phyloP scores from a whole-genome alignment of 2,329 filamentous ascomycete genomes.

The Pseudogymnoascus sp. region DNA sequence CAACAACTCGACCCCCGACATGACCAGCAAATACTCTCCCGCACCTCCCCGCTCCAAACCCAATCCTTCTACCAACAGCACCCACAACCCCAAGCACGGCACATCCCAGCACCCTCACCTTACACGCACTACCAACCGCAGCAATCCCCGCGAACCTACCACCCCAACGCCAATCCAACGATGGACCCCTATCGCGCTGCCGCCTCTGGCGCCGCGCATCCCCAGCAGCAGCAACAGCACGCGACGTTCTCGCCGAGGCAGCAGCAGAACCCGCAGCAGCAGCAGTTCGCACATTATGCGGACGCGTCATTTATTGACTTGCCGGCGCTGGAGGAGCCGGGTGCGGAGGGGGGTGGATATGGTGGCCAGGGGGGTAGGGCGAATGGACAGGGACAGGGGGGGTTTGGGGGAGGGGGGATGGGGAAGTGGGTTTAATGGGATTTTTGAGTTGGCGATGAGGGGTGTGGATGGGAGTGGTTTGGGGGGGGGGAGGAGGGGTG shows the following conservation, averaged over 20 bases:
- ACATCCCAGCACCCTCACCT: background rate
- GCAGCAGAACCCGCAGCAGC: background rate
- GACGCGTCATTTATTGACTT: background rate
- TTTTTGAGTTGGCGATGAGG: background rate
- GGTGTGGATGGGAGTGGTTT: background rate
- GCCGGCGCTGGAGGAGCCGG: too few relatives aligned
- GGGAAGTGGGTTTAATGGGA: background rate
- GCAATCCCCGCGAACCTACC: background rate
- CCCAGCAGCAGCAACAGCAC: background rate
- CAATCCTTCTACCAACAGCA: background rate
- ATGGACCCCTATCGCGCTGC: background rate
- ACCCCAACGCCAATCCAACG: background rate
- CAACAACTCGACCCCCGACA: constrained; percentile 3
- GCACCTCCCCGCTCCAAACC: background rate
- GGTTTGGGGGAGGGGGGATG: background rate
- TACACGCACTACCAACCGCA: background rate
- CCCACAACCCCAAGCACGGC: background rate
- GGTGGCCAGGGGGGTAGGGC: too few relatives aligned
- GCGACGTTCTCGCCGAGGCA: background rate
- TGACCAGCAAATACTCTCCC: background rate
- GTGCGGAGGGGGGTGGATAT: too few relatives aligned
- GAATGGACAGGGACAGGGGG: background rate
- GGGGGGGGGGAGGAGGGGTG: background rate
- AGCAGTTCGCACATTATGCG: background rate
- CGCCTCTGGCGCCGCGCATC: background rate